These are phyloP conservation scores for Hyphopichia fennica DNA, from an alignment of 1,139 yeast genomes.

Conservation along the genomic window DNA sequence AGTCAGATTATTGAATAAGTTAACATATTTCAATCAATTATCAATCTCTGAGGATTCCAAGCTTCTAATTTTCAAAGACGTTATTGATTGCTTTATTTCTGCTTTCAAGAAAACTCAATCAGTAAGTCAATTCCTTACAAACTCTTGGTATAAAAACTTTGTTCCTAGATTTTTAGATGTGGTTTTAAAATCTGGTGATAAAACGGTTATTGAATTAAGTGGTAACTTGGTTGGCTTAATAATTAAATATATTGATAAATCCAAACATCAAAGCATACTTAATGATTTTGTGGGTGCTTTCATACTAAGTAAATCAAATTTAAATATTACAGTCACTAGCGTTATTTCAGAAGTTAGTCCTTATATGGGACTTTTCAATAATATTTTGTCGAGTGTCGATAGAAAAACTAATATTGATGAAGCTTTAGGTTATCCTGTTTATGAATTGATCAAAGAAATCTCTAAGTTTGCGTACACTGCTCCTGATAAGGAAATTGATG, in stretches of 20 bases:
- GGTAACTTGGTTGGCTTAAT: constrained; percentile 40
- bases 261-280: constrained; percentile 40
- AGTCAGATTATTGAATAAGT: constrained; percentile 49
- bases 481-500: constrained; percentile 9
- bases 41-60: constrained; percentile 9
- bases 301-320: constrained; percentile 14
- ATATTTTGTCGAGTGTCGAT: constrained; percentile 54
- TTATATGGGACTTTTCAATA: constrained; percentile 48
- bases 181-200: constrained; percentile 12
- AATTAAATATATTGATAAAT: constrained; percentile 33
- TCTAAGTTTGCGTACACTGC: constrained; percentile 16
- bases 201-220: constrained; percentile 26
- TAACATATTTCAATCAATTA: constrained; percentile 18
- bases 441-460: constrained; percentile 16
- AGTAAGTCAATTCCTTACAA: constrained; percentile 34
- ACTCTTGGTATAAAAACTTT: constrained; percentile 42
- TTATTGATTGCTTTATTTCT: constrained; percentile 24
- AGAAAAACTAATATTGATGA: constrained; percentile 17
- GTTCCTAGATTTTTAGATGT: constrained; percentile 29
- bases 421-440: constrained; percentile 8
- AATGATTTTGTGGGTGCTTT: constrained; percentile 31
- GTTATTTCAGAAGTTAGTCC: constrained; percentile 35
- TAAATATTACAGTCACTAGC: constrained; percentile 12
- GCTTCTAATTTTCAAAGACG: constrained; percentile 13
- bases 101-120: constrained; percentile 23